Evolutionary conservation across 345 rosid genomes (phyloP).

Genomic region (Viola odorata): DNA sequence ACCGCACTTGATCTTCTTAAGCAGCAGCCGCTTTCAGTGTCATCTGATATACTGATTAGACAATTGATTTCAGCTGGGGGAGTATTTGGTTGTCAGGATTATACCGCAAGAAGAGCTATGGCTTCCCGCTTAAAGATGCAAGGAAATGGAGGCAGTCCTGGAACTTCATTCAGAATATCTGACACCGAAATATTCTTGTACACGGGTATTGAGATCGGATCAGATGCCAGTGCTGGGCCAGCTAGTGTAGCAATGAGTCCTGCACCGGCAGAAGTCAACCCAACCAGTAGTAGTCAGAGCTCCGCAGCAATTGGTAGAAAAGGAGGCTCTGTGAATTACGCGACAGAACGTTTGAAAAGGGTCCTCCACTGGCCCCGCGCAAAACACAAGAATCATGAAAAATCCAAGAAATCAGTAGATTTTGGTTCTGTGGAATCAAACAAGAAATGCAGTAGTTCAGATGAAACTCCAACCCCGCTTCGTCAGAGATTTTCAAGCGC

Average conservation of each 20-base stretch:
- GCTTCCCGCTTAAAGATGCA: conserved; percentile 68
- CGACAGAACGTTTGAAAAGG: conserved; percentile 55
- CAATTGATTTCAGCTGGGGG: conserved; percentile 78
- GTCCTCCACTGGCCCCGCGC: conserved; percentile 58
- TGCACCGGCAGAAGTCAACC: conserved; percentile 42
- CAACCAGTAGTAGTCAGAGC: conserved; percentile 34
- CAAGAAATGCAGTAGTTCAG: conserved; percentile 26
- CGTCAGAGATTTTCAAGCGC: conserved; percentile 63
- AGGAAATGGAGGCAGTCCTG: conserved; percentile 63
- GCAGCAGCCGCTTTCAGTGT: conserved; percentile 54
- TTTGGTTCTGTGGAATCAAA: conserved; percentile 22
- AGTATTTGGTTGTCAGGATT: conserved; percentile 47
- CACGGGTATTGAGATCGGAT: conserved; percentile 41
- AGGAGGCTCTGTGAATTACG: conserved; percentile 33
- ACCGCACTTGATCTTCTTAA: conserved; percentile 78
- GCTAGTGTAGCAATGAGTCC: conserved; percentile 42
- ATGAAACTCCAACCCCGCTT: conserved; percentile 51
- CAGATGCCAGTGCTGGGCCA: conserved; percentile 35
- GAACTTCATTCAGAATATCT: conserved; percentile 62
- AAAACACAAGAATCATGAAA: conserved; percentile 37
- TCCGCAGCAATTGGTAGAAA: conserved; percentile 32
- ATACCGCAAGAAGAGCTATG: conserved; percentile 48
- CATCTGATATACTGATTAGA: conserved; percentile 58
- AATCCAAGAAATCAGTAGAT: conserved; percentile 11
- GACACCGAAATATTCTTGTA: conserved; percentile 68